Conservation (phyloP, 2,329 filamentous ascomycete genomes). For the Leptoxyphium fumago region DNA sequence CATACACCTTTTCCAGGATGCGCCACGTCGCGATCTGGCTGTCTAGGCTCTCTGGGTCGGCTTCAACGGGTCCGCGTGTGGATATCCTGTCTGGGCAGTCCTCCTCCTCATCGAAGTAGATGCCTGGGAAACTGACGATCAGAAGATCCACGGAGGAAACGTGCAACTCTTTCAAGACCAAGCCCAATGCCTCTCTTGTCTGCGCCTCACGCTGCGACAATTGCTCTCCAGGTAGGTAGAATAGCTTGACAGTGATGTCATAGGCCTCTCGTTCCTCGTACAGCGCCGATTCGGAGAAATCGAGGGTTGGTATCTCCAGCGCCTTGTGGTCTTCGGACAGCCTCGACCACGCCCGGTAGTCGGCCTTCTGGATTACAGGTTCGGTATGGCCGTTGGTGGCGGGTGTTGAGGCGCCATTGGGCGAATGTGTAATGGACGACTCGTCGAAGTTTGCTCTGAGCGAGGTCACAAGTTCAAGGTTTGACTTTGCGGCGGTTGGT, state of each 20-base stretch:
- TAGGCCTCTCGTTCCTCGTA: constrained; percentile 73
- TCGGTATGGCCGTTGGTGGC: constrained; percentile 5
- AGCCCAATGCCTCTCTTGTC: constrained; percentile 59
- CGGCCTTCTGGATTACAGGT: constrained; percentile 5
- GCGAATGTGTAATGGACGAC: constrained; percentile 9
- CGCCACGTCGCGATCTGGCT: constrained; percentile 53
- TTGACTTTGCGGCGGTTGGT: constrained; percentile 65
- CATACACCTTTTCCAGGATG: constrained; percentile 57
- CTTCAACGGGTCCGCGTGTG: constrained; percentile 21
- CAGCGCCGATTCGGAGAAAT: constrained; percentile 56
- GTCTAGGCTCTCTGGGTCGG: constrained; percentile 43
- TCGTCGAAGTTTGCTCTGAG: constrained; percentile 62
- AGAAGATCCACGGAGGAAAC: constrained; percentile 68
- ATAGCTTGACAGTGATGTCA: constrained; percentile 90
- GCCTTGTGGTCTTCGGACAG: constrained; percentile 34
- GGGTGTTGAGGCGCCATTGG: constrained; percentile 5
- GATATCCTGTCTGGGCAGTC: constrained; percentile 48
- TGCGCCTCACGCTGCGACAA: constrained; percentile 51
- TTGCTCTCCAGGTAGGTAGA: constrained; percentile 56
- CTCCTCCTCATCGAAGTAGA: constrained; percentile 86
- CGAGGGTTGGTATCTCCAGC: constrained; percentile 52
- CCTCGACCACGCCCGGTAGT: constrained; percentile 51
- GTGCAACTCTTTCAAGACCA: constrained; percentile 68
- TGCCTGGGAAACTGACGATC: constrained; percentile 82
- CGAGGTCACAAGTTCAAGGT: constrained; percentile 81